Percentiles rank a stretch among this genome's conserved stretches.
These are phyloP conservation scores for Claviceps digitariae DNA, from an alignment of 2,329 filamentous ascomycete genomes.

Conservation along the genomic window DNA sequence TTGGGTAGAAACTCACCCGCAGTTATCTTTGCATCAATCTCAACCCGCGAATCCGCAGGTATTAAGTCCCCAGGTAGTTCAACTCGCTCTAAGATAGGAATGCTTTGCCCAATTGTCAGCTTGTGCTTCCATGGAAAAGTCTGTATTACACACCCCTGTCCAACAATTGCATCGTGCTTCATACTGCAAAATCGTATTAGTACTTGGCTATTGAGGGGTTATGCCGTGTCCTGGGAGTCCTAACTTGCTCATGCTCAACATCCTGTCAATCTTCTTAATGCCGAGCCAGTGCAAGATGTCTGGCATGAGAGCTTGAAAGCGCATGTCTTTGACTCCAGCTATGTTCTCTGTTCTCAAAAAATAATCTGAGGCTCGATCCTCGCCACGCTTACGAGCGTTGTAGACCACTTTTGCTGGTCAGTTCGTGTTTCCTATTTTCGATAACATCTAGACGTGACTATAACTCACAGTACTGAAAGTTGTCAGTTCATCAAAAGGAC, in stretches of 20 bases:
- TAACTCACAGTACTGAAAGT: slow-evolving; percentile 33
- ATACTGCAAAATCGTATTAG: slow-evolving; percentile 39
- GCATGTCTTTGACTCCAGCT: slow-evolving; percentile 91
- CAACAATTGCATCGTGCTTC: slow-evolving; percentile 83
- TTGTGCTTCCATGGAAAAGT: not conserved
- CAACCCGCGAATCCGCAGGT: slow-evolving; percentile 87
- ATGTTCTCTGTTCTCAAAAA: slow-evolving; percentile 98
- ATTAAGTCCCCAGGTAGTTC: slow-evolving; percentile 91
- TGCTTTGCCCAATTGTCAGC: slow-evolving; percentile 28
- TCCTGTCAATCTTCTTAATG: slow-evolving; percentile 95
- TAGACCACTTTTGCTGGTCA: slow-evolving; percentile 39
- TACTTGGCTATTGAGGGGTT: not conserved
- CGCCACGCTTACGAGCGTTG: slow-evolving; percentile 68
- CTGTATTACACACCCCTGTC: slow-evolving; percentile 44
- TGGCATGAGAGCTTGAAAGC: slow-evolving; percentile 96
- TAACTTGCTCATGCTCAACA: slow-evolving; percentile 96
- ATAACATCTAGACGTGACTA: not conserved
- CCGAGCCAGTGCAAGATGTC: slow-evolving; percentile 97
- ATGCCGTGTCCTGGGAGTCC: slow-evolving; percentile 15
- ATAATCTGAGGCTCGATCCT: slow-evolving; percentile 77
- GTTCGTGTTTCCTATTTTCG: slow-evolving; percentile 7
- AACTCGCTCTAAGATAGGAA: slow-evolving; percentile 78
- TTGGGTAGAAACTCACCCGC: slow-evolving; percentile 49
- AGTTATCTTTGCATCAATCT: slow-evolving; percentile 97
- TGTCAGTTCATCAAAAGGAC: not conserved